phyloP scores from a whole-genome alignment of 257 asterid species.

The Scutellaria barbata region DNA sequence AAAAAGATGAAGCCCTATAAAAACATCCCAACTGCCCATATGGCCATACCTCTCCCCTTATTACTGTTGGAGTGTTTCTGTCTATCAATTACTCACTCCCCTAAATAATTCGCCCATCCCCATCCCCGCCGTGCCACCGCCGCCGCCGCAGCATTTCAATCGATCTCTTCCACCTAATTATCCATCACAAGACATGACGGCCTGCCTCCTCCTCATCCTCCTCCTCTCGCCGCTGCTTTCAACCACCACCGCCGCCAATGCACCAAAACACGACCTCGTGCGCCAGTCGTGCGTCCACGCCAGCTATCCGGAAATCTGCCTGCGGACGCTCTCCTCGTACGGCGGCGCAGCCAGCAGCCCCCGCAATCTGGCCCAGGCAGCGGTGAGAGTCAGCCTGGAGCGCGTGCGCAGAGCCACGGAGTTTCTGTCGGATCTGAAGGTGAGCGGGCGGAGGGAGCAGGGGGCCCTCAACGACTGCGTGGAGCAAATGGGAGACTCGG shows the following conservation, averaged over 20 bases:
- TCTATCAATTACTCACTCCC: too few relatives aligned
- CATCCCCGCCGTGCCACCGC: neutral
- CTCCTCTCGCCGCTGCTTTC: slow-evolving; percentile 34
- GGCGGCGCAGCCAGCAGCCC: slow-evolving; percentile 68
- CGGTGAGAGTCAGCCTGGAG: slow-evolving; percentile 68
- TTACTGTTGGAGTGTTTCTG: too few relatives aligned
- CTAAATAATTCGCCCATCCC: slow-evolving; percentile 29
- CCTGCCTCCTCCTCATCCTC: slow-evolving; percentile 33
- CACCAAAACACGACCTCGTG: slow-evolving; percentile 53
- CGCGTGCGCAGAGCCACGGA: slow-evolving; percentile 50
- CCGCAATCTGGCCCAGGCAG: slow-evolving; percentile 71
- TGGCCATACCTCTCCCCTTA: neutral
- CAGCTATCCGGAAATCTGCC: slow-evolving; percentile 82
- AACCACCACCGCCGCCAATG: slow-evolving; percentile 25
- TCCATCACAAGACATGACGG: slow-evolving; percentile 16
- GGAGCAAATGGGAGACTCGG: slow-evolving; percentile 70
- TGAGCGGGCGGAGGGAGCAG: slow-evolving; percentile 48
- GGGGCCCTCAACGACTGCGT: slow-evolving; percentile 74
- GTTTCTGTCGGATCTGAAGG: slow-evolving; percentile 50
- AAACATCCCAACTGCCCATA: slow-evolving; percentile 30
- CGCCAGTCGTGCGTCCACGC: slow-evolving; percentile 80
- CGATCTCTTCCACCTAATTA: neutral
- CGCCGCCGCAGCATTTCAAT: slow-evolving; percentile 23
- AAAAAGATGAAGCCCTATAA: slow-evolving; percentile 31
- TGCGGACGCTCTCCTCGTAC: slow-evolving; percentile 76